Percentiles rank a stretch among this genome's conserved stretches.
phyloP scores from a whole-genome alignment of 768 basidiomycete genomes.

The Baorangia bicolor region DNA sequence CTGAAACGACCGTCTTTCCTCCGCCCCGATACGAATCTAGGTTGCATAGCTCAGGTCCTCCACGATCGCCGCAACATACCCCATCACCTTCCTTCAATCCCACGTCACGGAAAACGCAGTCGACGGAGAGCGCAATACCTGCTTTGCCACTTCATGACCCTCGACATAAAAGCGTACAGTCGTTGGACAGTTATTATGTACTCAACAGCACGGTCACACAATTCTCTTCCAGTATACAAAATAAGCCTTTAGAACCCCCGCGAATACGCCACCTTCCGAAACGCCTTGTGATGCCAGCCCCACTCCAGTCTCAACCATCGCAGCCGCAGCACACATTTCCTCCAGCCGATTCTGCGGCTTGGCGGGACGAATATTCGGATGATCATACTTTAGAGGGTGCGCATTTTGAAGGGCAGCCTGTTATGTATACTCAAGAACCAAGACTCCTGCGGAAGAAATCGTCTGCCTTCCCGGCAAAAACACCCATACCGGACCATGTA shows the following conservation, averaged over 20 bases:
- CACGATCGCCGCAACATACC: slow-evolving; percentile 9
- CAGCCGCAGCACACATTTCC: slow-evolving; percentile 17
- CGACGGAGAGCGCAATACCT: neutral
- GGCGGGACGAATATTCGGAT: slow-evolving; percentile 10
- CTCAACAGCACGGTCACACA: neutral
- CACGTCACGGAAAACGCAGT: slow-evolving; percentile 1
- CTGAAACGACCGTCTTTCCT: slow-evolving; percentile 17
- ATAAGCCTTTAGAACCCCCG: slow-evolving; percentile 10
- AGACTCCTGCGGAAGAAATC: slow-evolving; percentile 26
- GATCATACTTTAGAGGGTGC: neutral
- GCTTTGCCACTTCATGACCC: neutral
- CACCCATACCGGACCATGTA: slow-evolving; percentile 27
- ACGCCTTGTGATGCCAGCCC: slow-evolving; percentile 72
- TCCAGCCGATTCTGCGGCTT: neutral
- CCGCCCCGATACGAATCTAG: slow-evolving; percentile 23
- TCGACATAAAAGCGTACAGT: slow-evolving; percentile 9
- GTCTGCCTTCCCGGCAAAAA: slow-evolving; percentile 22
- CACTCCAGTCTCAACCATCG: slow-evolving; percentile 44
- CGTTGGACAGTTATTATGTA: slow-evolving; percentile 9
- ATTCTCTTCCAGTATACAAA: slow-evolving; percentile 7
- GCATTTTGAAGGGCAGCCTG: slow-evolving; percentile 5
- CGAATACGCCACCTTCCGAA: slow-evolving; percentile 50
- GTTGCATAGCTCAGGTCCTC: neutral
- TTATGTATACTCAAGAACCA: slow-evolving; percentile 14
- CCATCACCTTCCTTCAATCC: slow-evolving; percentile 4